Evolutionary conservation across 306 rosid genomes (phyloP).

Genomic region (Biancaea sappan): DNA sequence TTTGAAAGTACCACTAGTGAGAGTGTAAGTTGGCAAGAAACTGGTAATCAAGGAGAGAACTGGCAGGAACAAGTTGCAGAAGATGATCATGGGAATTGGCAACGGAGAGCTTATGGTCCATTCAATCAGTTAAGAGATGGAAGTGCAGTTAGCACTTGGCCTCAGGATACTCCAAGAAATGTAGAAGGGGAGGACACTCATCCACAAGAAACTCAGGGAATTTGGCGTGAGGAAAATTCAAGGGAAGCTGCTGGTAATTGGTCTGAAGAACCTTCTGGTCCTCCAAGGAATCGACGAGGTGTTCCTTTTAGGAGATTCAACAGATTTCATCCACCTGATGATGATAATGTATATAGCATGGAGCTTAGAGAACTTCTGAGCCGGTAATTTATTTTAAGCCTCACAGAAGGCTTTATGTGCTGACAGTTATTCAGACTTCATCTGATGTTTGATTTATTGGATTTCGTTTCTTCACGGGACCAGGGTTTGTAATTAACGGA

Average conservation of each 20-base stretch:
- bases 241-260: constrained; percentile 79
- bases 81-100: constrained; percentile 74
- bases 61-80: constrained; percentile 74
- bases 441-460: constrained; percentile 26
- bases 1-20: constrained; percentile 58
- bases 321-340: constrained; percentile 97
- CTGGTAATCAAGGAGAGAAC: constrained; percentile 54
- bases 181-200: constrained; percentile 64
- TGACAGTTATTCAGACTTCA: constrained; percentile 4
- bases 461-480: constrained; percentile 20
- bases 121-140: constrained; percentile 70
- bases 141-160: constrained; percentile 66
- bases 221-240: constrained; percentile 69
- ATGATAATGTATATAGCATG: constrained; percentile 98
- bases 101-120: constrained; percentile 56
- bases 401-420: constrained; percentile 29
- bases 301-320: constrained; percentile 76
- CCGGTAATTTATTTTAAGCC: constrained; percentile 60
- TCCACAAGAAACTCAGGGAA: constrained; percentile 60
- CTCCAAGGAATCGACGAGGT: constrained; percentile 74
- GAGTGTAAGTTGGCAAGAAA: constrained; percentile 68
- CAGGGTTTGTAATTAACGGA: constrained; percentile 31
- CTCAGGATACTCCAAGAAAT: constrained; percentile 56
- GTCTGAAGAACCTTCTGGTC: constrained; percentile 82
- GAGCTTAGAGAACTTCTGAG: constrained; percentile 98